Base-by-base conservation (phyloP, 208 protist genomes). In the Wallacemonas collosoma region DNA sequence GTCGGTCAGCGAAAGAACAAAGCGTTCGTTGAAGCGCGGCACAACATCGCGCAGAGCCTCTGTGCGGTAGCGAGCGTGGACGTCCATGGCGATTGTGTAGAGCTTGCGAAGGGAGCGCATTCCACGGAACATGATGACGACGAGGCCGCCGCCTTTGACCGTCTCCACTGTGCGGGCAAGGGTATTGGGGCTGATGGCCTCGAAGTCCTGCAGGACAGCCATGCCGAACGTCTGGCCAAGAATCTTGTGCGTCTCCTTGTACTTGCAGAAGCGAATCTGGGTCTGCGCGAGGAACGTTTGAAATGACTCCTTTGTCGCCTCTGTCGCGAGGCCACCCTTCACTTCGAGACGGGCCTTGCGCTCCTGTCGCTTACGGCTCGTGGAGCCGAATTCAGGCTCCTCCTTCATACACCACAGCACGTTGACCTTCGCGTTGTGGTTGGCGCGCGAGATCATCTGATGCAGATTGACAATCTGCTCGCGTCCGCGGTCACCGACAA, bases 361-460 rank as follows among this genome's bases (percentile, higher is more conserved):
- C 80, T 98, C 98, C 61, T 98, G 90, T 86, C 98, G 94, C 79
- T 98, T 98, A 47, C 87, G 85, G 44, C 91, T 84, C 0, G 90
- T 95, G 2, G 91, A 98, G 51, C 90, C 95, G 79, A 99, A 99
- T 72, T 98, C 98, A 9, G 99, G 96, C 38, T 99, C 98, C 75
- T 99, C 98, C 83, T 99, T 99, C 96, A 99, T 99, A 88, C 99
- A 99, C 99, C 99, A 99, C 44, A 99, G 90, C 55, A 99, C 91
- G 50, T 85, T 97, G 35, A 99, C 98, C 68, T 99, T 93, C 0
- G 94, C 88, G 83, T 96, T 98, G 58, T 99, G 97, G 41, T 90
- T 86, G 3, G 98, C 96, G 72, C 99, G 99, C 9, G 96, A 98
- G 45, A 99, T 87, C 86, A 99, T 99, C 76, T 98, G 98, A 80